These are phyloP conservation scores for Thuja plicata DNA, from an alignment of 83 land plant genomes.

Conservation along the genomic window DNA sequence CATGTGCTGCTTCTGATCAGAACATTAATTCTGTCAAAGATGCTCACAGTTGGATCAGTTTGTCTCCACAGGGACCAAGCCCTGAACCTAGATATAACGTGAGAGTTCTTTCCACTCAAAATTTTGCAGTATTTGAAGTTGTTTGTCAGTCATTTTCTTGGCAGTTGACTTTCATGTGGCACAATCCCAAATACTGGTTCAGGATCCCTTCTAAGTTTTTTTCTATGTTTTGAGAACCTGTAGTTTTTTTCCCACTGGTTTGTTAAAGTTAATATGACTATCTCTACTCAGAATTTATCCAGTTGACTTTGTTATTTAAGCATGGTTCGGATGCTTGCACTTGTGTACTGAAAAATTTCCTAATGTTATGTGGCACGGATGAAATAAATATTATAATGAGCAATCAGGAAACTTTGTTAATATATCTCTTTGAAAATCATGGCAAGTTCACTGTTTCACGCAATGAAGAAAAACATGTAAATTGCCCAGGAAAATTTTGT, in stretches of 20 bases:
- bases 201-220: neutral
- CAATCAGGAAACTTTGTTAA: neutral
- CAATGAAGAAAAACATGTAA: neutral
- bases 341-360: neutral
- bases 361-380: neutral
- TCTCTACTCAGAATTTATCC: neutral
- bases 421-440: neutral
- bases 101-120: conserved; percentile 9
- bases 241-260: neutral
- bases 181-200: neutral
- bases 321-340: neutral
- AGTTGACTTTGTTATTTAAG: neutral
- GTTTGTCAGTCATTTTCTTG: neutral
- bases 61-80: conserved; percentile 56
- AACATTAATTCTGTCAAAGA: neutral
- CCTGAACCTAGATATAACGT: conserved; percentile 83
- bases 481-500: neutral
- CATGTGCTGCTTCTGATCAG: neutral
- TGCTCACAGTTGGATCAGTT: conserved; percentile 46
- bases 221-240: neutral
- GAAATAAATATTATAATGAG: neutral
- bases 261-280: neutral
- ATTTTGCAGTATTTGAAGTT: neutral
- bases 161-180: neutral
- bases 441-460: neutral